Percentiles rank a stretch among this genome's conserved stretches.
Evolutionary conservation across 495 filamentous ascomycete species (phyloP).

Genomic region (Aspergillus steynii): DNA sequence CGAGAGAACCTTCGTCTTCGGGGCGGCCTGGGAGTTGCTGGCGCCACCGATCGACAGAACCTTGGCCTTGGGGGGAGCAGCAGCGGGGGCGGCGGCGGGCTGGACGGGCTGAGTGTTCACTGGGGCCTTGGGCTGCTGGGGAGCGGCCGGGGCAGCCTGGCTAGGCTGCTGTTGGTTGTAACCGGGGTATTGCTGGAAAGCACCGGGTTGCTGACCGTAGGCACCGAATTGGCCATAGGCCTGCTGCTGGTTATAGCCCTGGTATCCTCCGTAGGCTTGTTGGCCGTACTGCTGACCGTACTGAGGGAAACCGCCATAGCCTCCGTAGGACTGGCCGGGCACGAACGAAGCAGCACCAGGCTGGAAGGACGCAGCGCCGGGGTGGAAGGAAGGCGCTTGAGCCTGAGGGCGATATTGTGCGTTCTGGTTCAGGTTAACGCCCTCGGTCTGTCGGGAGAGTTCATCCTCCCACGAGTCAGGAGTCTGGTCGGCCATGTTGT

Average conservation of each 20-base stretch:
- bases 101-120: conserved; percentile 28
- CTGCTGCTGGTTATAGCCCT: conserved; percentile 56
- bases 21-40: conserved; percentile 45
- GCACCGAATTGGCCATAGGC: conserved; percentile 41
- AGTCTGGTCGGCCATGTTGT: conserved; percentile 72
- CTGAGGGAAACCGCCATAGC: conserved; percentile 52
- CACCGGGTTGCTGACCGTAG: conserved; percentile 43
- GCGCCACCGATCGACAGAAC: conserved; percentile 64
- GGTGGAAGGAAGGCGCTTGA: conserved; percentile 55
- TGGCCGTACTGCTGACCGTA: conserved; percentile 42
- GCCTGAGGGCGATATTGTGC: conserved; percentile 71
- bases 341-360: conserved; percentile 81
- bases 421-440: conserved; percentile 79
- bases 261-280: conserved; percentile 52
- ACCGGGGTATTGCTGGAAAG: conserved; percentile 40
- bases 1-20: conserved; percentile 67
- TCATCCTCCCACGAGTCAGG: conserved; percentile 97
- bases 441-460: conserved; percentile 81
- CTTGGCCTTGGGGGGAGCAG: conserved; percentile 65
- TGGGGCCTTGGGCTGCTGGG: conserved; percentile 34
- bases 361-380: conserved; percentile 64
- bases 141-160: conserved; percentile 52
- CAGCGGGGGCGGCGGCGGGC: conserved; percentile 40
- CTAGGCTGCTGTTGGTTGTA: conserved; percentile 46
- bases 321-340: conserved; percentile 66